These are phyloP conservation scores for Tympanopsis confertula DNA, from an alignment of 2,329 filamentous ascomycete genomes.

Conservation along the genomic window DNA sequence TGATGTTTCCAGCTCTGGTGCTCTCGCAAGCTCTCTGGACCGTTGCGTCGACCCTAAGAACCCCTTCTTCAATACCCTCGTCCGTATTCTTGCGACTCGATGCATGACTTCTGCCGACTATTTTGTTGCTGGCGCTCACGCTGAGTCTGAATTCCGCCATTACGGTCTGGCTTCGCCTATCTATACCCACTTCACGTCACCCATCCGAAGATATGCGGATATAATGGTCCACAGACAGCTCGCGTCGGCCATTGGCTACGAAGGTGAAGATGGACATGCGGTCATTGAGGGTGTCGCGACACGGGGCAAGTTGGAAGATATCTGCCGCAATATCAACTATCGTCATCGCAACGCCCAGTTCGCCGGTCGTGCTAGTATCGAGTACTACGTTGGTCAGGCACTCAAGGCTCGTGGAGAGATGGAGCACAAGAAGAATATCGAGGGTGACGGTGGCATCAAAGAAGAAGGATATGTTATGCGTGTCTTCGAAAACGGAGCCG, in stretches of 20 bases:
- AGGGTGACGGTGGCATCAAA: background rate
- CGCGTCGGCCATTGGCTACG: constrained; percentile 89
- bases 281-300: constrained; percentile 73
- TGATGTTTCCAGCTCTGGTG: constrained; percentile 74
- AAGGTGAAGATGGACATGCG: constrained; percentile 22
- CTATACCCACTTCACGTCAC: constrained; percentile 97
- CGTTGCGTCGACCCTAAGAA: constrained; percentile 66
- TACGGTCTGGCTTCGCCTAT: constrained; percentile 94
- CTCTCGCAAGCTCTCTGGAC: constrained; percentile 88
- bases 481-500: background rate
- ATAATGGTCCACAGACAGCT: constrained; percentile 88
- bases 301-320: constrained; percentile 74
- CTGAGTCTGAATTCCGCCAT: constrained; percentile 88
- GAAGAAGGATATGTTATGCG: constrained; percentile 1
- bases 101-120: constrained; percentile 99
- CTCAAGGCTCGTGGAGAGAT: constrained; percentile 58
- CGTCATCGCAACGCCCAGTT: constrained; percentile 95
- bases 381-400: constrained; percentile 96
- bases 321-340: constrained; percentile 97
- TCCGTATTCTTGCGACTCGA: constrained; percentile 91
- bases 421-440: constrained; percentile 2
- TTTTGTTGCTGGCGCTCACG: constrained; percentile 87
- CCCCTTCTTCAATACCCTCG: constrained; percentile 96
- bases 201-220: constrained; percentile 95
- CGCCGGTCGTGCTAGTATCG: constrained; percentile 83